These are phyloP conservation scores for Tolypocladium tropicale DNA, from an alignment of 2,329 filamentous ascomycete genomes.

Conservation along the genomic window DNA sequence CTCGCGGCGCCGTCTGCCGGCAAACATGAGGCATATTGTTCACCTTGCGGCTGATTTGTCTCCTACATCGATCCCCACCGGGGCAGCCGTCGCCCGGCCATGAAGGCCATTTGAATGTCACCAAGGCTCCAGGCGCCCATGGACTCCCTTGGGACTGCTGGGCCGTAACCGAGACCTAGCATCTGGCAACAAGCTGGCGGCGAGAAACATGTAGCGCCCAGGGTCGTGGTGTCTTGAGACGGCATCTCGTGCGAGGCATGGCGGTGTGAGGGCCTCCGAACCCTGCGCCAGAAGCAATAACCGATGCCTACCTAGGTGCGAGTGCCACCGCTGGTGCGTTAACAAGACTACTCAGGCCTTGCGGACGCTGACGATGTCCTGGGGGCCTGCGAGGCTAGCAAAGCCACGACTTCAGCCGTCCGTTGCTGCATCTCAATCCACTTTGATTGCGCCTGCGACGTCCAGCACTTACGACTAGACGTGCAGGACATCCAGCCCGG, in stretches of 20 bases:
- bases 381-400: no score
- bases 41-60: neutral
- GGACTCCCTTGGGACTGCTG: no score
- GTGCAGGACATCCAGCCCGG: neutral
- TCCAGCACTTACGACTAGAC: no score
- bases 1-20: no score
- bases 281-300: neutral
- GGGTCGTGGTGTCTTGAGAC: neutral
- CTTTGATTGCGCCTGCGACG: no score
- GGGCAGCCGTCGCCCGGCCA: neutral
- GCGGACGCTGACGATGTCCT: no score
- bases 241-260: neutral
- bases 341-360: no score
- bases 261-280: neutral
- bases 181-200: neutral
- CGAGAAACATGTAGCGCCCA: neutral
- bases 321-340: neutral
- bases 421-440: neutral
- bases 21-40: neutral
- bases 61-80: neutral
- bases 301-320: neutral
- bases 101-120: neutral
- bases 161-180: neutral
- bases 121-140: no score
- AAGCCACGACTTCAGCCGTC: neutral